phyloP scores from a whole-genome alignment of 768 basidiomycete species.

The Rhodotorula kratochvilovae region DNA sequence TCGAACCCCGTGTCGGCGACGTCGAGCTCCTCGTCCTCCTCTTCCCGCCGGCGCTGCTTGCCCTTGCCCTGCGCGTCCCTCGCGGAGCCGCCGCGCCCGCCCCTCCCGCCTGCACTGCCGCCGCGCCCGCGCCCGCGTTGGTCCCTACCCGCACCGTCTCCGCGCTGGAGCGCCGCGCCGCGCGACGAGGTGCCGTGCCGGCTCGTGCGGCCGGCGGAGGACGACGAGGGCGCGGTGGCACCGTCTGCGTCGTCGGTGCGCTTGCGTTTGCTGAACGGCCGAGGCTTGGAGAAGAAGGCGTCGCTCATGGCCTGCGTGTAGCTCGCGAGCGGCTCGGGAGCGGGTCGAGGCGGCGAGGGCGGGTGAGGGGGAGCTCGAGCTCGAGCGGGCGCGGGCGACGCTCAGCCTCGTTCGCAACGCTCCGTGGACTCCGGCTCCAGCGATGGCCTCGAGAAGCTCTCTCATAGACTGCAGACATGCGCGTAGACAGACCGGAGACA shows the following conservation, averaged over 20 bases:
- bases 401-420: neutral
- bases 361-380: neutral
- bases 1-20: constrained; percentile 33
- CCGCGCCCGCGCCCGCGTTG: neutral
- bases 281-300: constrained; percentile 37
- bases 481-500: no score
- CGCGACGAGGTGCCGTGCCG: constrained; percentile 2
- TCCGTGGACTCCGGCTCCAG: no score
- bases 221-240: neutral
- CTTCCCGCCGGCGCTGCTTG: constrained; percentile 29
- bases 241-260: constrained; percentile 7
- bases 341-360: neutral
- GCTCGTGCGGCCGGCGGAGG: neutral
- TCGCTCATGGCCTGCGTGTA: constrained; percentile 20
- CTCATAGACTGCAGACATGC: neutral
- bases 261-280: constrained; percentile 37
- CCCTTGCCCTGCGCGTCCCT: constrained; percentile 2
- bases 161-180: neutral
- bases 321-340: neutral
- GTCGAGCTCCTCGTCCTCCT: constrained; percentile 30
- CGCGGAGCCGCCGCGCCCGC: neutral
- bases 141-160: neutral
- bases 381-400: neutral
- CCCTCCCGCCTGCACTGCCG: neutral
- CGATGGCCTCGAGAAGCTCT: neutral